These are phyloP conservation scores for Leucosporidium scottii DNA, from an alignment of 768 basidiomycete species.

Conservation along the genomic window DNA sequence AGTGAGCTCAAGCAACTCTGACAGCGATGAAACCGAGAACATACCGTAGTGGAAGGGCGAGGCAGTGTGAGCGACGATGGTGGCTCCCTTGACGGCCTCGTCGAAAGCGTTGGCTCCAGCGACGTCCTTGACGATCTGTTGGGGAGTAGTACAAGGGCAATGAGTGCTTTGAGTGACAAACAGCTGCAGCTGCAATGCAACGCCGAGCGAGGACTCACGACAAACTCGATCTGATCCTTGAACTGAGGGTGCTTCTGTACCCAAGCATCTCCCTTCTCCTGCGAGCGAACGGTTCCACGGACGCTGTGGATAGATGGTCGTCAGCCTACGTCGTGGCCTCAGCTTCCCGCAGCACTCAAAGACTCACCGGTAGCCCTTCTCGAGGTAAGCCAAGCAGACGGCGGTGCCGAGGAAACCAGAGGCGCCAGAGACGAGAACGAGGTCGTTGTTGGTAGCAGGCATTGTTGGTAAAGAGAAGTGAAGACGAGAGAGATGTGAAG, in stretches of 20 bases:
- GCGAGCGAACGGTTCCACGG: slow-evolving; percentile 60
- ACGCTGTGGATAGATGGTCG: slow-evolving; percentile 38
- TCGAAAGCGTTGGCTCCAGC: slow-evolving; percentile 58
- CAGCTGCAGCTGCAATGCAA: too few species aligned
- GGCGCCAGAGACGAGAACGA: neutral
- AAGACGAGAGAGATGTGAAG: too few species aligned
- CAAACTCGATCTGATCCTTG: slow-evolving; percentile 52
- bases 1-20: too few species aligned
- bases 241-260: slow-evolving; percentile 49
- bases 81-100: slow-evolving; percentile 66
- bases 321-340: too few species aligned
- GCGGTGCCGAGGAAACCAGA: slow-evolving; percentile 14
- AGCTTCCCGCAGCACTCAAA: too few species aligned
- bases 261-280: slow-evolving; percentile 56
- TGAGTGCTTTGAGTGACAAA: too few species aligned
- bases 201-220: slow-evolving; percentile 32
- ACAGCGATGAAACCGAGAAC: too few species aligned
- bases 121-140: slow-evolving; percentile 59
- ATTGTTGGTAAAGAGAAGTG: too few species aligned
- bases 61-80: slow-evolving; percentile 62
- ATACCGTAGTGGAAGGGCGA: slow-evolving; percentile 51
- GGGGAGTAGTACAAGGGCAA: too few species aligned
- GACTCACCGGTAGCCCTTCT: slow-evolving; percentile 5
- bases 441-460: too few species aligned
- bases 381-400: slow-evolving; percentile 4